Evolutionary conservation across 148 eudicot species (phyloP), one percentile per base, ranked within the genome.

Genomic region (Silene uniflora): DNA sequence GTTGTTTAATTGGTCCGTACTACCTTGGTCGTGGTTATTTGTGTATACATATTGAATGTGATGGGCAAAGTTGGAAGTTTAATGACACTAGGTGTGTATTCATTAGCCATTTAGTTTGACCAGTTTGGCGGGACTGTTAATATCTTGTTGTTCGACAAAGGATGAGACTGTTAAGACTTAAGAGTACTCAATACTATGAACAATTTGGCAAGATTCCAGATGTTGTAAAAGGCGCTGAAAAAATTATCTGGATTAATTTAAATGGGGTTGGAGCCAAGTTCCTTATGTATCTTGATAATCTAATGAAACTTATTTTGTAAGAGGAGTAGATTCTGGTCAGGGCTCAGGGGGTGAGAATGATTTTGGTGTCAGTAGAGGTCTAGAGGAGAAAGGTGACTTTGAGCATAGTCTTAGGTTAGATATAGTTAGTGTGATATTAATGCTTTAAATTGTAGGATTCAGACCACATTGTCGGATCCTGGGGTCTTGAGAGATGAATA

Each of bases 61-160:
- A 95, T 92, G 69, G 96, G 94, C 13, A 91, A 73, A 77, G 87
- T 91, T 74, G 86, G 96, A 71, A 91, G 91, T 79, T 78, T 91
- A 10, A 89, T 94, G 25, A 86, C 98, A 18, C 93, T 89, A 76
- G 97, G 98, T 32, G 91, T 94, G 58, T 91, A 91, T 82, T 90
- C 98, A 22, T 97, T 95, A 63, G 97, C 97, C 75, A 89, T 96
- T 79, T 97, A 97, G 16, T 90, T 95, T 81, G 97, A 95, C 76
- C 99, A 97, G 12, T 95, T 95, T 78, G 97, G 99, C 55, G 97
- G 99, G 72, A 98, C 99, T 1, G 98, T 95, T 73, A 97, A 95
- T 81, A 87, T 95, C 7, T 92, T 75, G 99, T 88, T 77, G 99
- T 95, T 79, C 88, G 89, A 78, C 97, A 92, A 78, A 83, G 68